phyloP scores from a whole-genome alignment of 352 stramenopile genomes.

The Pythium volutum region DNA sequence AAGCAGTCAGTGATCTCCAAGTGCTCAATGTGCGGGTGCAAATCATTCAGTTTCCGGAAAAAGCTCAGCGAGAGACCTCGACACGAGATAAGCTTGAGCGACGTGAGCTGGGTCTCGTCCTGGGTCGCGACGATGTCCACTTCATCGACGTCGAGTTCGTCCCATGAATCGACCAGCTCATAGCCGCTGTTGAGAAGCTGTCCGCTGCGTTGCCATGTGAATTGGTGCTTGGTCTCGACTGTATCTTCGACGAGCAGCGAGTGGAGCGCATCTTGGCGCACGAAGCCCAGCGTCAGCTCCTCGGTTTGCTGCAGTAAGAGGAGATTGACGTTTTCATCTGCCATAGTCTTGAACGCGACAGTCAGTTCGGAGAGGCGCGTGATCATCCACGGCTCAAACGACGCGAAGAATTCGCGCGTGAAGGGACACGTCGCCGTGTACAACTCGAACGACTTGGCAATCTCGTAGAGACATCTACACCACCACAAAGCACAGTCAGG shows the following conservation, averaged over 20 bases:
- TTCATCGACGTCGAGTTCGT: conserved; percentile 69
- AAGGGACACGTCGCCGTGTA: conserved; percentile 57
- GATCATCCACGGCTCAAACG: conserved; percentile 79
- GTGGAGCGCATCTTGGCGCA: conserved; percentile 57
- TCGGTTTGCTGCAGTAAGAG: conserved; percentile 56
- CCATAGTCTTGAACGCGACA: conserved; percentile 72
- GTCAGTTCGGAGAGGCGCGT: conserved; percentile 55
- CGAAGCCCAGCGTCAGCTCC: conserved; percentile 65
- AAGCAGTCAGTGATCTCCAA: conserved; percentile 75
- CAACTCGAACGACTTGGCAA: conserved; percentile 71
- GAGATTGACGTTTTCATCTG: conserved; percentile 56
- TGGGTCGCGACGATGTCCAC: conserved; percentile 60
- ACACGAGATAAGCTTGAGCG: conserved; percentile 69
- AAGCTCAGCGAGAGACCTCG: conserved; percentile 54
- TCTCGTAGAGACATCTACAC: conserved; percentile 65
- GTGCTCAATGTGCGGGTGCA: conserved; percentile 53
- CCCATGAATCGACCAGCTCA: conserved; percentile 59
- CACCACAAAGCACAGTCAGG: background rate
- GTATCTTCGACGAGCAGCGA: conserved; percentile 36
- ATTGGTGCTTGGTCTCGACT: conserved; percentile 27
- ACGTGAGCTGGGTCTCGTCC: conserved; percentile 49
- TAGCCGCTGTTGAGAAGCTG: conserved; percentile 23
- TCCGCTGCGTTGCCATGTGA: conserved; percentile 40
- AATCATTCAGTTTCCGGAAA: conserved; percentile 31
- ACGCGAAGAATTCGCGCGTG: conserved; percentile 58